Evolutionary conservation across 139 green algal genomes (phyloP).

Genomic region (Nannochloris sp.): DNA sequence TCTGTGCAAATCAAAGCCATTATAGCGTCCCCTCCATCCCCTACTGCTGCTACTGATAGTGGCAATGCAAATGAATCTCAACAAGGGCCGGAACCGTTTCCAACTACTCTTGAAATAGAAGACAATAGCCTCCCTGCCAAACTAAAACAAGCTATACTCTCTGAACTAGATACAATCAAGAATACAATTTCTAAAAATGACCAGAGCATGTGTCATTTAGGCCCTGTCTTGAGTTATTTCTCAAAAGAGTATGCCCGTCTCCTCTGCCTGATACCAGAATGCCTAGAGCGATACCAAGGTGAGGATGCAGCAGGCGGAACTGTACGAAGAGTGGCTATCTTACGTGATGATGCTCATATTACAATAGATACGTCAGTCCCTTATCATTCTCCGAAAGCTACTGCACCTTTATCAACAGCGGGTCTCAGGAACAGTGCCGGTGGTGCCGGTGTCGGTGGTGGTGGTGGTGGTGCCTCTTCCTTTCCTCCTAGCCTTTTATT

Average conservation of each 20-base stretch:
- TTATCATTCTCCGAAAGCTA: too few relatives aligned
- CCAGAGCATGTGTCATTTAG: background rate
- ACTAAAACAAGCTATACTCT: background rate
- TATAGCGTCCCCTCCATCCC: too few relatives aligned
- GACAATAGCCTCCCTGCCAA: background rate
- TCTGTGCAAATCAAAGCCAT: background rate
- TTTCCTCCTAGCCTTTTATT: background rate
- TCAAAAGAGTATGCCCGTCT: background rate
- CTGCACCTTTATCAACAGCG: background rate
- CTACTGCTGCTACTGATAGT: background rate
- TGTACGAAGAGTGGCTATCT: constrained; percentile 4
- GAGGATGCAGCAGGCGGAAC: constrained; percentile 1
- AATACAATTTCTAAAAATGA: background rate
- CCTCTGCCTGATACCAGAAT: constrained; percentile 7
- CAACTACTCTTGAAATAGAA: background rate
- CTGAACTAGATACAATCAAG: background rate
- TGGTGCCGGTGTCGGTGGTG: too few relatives aligned
- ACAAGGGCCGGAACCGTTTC: too few relatives aligned
- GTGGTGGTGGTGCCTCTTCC: too few relatives aligned
- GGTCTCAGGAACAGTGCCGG: background rate
- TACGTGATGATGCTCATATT: background rate
- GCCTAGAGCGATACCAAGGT: constrained; percentile 14
- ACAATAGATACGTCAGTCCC: constrained; percentile 6
- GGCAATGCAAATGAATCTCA: too few relatives aligned
- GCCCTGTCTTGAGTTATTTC: background rate